phyloP scores from a whole-genome alignment of 768 basidiomycete species.

The Suillus clintonianus region DNA sequence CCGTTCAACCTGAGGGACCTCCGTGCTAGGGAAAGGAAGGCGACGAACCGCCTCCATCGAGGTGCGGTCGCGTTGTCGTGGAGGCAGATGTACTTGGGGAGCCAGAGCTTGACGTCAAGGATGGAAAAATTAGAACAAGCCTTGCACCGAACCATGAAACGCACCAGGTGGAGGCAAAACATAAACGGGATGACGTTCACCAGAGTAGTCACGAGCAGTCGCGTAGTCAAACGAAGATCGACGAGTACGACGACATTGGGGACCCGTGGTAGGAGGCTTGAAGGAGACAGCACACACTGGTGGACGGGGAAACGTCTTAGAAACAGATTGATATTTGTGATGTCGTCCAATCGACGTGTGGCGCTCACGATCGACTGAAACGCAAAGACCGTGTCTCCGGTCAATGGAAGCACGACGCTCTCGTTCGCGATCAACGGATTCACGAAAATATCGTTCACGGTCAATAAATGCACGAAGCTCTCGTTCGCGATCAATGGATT shows the following conservation, averaged over 20 bases:
- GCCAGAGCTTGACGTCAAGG: not conserved
- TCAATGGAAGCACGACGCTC: not conserved
- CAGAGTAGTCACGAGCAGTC: not conserved
- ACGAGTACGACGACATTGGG: not conserved
- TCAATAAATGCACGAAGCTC: not conserved
- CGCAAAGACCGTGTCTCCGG: not conserved
- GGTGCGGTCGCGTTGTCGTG: not conserved
- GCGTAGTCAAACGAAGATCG: not conserved
- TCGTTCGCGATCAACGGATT: not conserved
- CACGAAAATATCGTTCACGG: not conserved
- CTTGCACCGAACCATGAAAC: not conserved
- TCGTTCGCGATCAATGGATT: not conserved
- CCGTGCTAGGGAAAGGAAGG: not conserved
- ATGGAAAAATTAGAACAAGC: not conserved
- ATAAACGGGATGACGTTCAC: not conserved
- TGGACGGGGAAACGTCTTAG: not conserved
- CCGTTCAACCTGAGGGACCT: not conserved
- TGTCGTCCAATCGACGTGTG: not conserved
- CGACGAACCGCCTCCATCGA: not conserved
- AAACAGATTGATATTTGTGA: not conserved
- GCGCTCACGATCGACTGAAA: not conserved
- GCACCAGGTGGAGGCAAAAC: not conserved
- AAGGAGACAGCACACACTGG: constrained; percentile 1
- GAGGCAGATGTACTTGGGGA: not conserved
- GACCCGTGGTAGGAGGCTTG: not conserved